Evolutionary conservation across 1,284 basidiomycete genomes (phyloP).

Genomic region (Takashimella koratensis): DNA sequence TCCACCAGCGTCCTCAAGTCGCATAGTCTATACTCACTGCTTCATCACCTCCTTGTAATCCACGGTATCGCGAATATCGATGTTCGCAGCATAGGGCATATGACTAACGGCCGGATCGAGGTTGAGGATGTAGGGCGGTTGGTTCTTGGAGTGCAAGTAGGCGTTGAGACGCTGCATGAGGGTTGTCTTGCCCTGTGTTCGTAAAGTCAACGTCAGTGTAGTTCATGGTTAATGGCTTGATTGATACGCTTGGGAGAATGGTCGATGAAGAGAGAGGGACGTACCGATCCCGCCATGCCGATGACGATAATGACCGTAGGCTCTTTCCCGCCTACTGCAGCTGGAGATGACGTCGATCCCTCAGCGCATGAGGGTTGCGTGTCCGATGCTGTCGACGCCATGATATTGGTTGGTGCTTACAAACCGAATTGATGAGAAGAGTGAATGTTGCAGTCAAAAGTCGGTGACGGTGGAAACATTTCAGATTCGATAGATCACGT

Average conservation of each 20-base stretch:
- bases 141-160: conserved; percentile 61
- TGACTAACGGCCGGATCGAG: conserved; percentile 93
- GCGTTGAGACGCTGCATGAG: conserved; percentile 92
- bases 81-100: conserved; percentile 90
- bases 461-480: too few species aligned
- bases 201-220: neutral
- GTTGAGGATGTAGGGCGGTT: conserved; percentile 92
- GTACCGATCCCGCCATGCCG: conserved; percentile 50
- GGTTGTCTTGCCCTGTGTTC: conserved; percentile 84
- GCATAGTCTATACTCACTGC: conserved; percentile 64
- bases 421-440: too few species aligned
- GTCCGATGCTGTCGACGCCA: too few species aligned
- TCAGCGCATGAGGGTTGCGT: too few species aligned
- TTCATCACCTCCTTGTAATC: conserved; percentile 99
- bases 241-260: too few species aligned
- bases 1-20: neutral
- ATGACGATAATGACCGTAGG: conserved; percentile 81
- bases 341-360: too few species aligned
- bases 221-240: too few species aligned
- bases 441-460: too few species aligned
- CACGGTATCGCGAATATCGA: conserved; percentile 96
- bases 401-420: too few species aligned
- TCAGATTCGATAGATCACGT: too few species aligned
- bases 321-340: conserved; percentile 55
- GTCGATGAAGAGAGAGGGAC: conserved; percentile 18